These are phyloP conservation scores for Gelatoporia subvermispora DNA, from an alignment of 768 basidiomycete genomes.

Conservation along the genomic window DNA sequence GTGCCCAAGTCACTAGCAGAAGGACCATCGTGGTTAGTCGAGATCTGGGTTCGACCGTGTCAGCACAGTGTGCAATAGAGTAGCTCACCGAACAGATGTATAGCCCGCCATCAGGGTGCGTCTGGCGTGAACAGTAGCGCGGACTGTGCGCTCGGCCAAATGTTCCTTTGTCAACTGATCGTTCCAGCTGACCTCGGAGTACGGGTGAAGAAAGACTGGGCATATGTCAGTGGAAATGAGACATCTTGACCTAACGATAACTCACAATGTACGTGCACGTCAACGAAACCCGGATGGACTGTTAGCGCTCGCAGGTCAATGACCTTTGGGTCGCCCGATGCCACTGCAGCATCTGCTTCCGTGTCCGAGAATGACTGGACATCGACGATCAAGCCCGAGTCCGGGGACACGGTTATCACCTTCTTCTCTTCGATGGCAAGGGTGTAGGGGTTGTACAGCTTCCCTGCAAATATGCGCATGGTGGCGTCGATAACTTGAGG, in stretches of 20 bases:
- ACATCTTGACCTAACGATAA: background rate
- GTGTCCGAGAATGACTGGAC: conserved; percentile 23
- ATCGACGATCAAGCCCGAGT: conserved; percentile 44
- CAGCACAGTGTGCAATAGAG: background rate
- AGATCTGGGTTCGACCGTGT: background rate
- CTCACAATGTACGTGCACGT: conserved; percentile 8
- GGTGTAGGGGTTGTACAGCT: conserved; percentile 45
- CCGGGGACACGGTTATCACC: conserved; percentile 42
- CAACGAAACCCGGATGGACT: conserved; percentile 46
- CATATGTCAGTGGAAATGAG: background rate
- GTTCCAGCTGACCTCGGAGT: conserved; percentile 54
- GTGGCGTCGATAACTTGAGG: no score
- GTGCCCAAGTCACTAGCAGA: conserved; percentile 58
- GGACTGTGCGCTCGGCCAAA: conserved; percentile 52
- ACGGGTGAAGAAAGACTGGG: conserved; percentile 57
- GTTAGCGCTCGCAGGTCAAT: conserved; percentile 44
- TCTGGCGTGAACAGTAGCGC: conserved; percentile 56
- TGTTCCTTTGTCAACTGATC: conserved; percentile 59
- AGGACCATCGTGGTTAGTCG: background rate
- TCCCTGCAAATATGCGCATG: conserved; percentile 35
- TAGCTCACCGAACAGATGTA: conserved; percentile 50
- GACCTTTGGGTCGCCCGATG: conserved; percentile 23
- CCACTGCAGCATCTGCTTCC: background rate
- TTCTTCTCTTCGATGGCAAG: conserved; percentile 38
- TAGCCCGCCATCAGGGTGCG: conserved; percentile 57